Base-by-base conservation (phyloP, 2,329 filamentous ascomycete species). In the Phaeosphaeria sp. region DNA sequence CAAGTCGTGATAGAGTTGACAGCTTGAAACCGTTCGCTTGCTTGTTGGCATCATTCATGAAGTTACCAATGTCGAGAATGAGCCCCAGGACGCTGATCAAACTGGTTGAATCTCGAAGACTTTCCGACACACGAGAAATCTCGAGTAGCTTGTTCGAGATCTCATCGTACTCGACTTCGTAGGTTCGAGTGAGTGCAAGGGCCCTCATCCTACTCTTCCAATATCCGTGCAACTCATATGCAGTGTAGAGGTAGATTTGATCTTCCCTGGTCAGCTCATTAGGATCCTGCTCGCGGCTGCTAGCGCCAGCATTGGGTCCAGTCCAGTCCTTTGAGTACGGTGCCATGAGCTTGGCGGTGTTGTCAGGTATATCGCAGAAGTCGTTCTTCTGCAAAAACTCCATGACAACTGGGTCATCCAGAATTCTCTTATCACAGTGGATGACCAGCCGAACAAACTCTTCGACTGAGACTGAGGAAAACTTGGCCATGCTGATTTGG, bases 31-130 rank as follows among this genome's bases (percentile, higher is more conserved):
- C 95, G 56, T 90, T 91, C 3, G 95, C 95, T 80, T 98, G 95
- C 81, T 99, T 99, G 81, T 97, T 98, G 54, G 93, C 90, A 75
- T 98, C 95, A 82, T 99, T 99, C 95, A 99, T 99, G 84, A 97
- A 99, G 79, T 99, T 99, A 78, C 95, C 95, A 72, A 99, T 97
- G 77, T 97, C 94, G 69, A 99, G 83, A 78, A 99, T 99, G 61
- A 98, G 85, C 58, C 94, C 93, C 55, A 99, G 87, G 47, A 99
- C 93, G 65, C 96, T 97, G 89, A 98, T 97, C 69, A 99, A 81
- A 23, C 92, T 90, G 23, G 96, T 92, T 1, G 93, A 97, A 73
- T 96, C 93, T 48, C 94, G 87, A 54, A 99, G 81, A 10, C 92
- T 91, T 79, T 98, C 94, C 4, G 93, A 94, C 9, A 97, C 93